Percentiles rank a stretch among this genome's conserved stretches.
Conservation (phyloP, 495 filamentous ascomycete species). For the Penicillium samsonianum region DNA sequence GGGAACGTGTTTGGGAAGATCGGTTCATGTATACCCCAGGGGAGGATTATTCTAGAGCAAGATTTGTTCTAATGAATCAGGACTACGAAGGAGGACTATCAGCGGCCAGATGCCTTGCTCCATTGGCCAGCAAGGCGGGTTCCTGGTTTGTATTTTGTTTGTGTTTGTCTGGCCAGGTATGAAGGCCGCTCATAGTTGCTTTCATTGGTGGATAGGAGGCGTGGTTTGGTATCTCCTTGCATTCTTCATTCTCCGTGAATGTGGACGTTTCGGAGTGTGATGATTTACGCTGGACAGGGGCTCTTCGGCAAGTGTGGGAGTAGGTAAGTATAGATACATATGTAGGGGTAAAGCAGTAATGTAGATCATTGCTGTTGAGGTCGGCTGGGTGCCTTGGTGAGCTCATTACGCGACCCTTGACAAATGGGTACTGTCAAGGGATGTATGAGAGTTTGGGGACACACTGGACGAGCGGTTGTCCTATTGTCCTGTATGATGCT, state of each 20-base stretch:
- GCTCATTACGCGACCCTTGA: not conserved
- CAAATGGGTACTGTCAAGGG: constrained; percentile 4
- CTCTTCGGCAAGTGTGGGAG: not conserved
- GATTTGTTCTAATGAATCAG: constrained; percentile 1
- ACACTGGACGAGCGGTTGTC: not conserved
- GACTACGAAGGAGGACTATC: constrained; percentile 16
- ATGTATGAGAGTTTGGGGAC: not conserved
- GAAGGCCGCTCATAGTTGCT: constrained; percentile 3
- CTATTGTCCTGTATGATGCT: not conserved
- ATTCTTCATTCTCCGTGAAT: constrained; percentile 27
- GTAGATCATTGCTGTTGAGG: constrained; percentile 7
- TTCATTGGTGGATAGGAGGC: constrained; percentile 19
- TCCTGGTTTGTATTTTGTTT: constrained; percentile 3
- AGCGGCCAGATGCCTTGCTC: constrained; percentile 19
- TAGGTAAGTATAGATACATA: not conserved
- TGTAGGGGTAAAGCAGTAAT: not conserved
- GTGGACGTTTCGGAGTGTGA: constrained; percentile 13
- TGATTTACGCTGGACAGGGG: constrained; percentile 18
- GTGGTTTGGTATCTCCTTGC: constrained; percentile 27
- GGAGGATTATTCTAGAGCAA: constrained; percentile 3
- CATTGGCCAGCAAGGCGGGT: constrained; percentile 12
- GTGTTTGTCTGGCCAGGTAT: constrained; percentile 15
- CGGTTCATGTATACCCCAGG: constrained; percentile 11
- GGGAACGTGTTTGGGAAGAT: constrained; percentile 3
- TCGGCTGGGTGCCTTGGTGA: not conserved